Percentiles rank a stretch among this genome's conserved stretches.
phyloP scores from a whole-genome alignment of 164 flowering plant genomes.

The Warburgia ugandensis region DNA sequence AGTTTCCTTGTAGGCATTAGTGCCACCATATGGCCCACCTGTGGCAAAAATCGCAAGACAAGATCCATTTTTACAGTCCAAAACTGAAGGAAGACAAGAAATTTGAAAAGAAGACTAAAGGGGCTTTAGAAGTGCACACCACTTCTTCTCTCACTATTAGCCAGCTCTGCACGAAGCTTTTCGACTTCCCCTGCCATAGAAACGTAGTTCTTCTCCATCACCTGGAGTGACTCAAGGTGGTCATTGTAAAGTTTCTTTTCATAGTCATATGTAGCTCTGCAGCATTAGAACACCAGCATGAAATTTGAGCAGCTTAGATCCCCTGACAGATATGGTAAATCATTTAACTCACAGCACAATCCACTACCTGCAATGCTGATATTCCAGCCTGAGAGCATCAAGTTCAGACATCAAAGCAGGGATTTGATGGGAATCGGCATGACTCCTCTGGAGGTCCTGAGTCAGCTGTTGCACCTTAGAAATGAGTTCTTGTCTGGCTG shows the following conservation, averaged over 20 bases:
- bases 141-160: conserved; percentile 52
- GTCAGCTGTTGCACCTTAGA: conserved; percentile 60
- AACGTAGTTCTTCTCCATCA: conserved; percentile 84
- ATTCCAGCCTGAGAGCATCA: conserved; percentile 76
- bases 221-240: conserved; percentile 85
- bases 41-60: neutral
- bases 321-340: neutral
- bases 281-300: conserved; percentile 6
- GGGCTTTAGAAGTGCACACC: conserved; percentile 16
- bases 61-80: neutral
- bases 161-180: conserved; percentile 80
- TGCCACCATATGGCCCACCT: conserved; percentile 52
- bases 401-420: conserved; percentile 74
- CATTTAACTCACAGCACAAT: neutral
- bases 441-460: conserved; percentile 73
- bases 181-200: conserved; percentile 86
- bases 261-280: conserved; percentile 81
- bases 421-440: conserved; percentile 58
- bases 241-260: conserved; percentile 79
- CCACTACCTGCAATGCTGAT: conserved; percentile 78
- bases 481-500: conserved; percentile 61
- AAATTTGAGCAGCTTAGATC: neutral
- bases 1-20: conserved; percentile 44
- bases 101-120: neutral
- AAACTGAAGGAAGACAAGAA: neutral